These are phyloP conservation scores for Cylindrotheca closterium DNA, from an alignment of 108 stramenopile genomes.

Conservation along the genomic window DNA sequence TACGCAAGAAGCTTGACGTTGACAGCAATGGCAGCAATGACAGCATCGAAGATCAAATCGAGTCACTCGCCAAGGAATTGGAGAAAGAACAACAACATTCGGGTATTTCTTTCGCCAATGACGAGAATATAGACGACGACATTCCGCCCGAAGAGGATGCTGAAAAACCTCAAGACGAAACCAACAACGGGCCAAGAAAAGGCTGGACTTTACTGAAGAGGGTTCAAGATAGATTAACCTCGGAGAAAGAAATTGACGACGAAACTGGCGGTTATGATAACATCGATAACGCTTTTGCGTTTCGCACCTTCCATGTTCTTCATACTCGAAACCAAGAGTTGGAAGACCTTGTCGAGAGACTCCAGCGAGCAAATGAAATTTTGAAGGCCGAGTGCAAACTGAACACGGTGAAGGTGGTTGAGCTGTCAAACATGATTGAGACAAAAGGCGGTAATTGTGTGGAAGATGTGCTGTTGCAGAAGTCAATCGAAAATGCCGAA, in stretches of 20 bases:
- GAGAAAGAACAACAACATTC: no score
- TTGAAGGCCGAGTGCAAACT: background rate
- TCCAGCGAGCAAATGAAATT: slow-evolving; percentile 13
- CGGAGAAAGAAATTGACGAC: background rate
- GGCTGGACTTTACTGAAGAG: background rate
- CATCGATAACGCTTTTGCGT: background rate
- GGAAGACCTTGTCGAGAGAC: slow-evolving; percentile 7
- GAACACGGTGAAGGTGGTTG: slow-evolving; percentile 23
- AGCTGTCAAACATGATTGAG: slow-evolving; percentile 23
- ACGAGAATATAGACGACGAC: no score
- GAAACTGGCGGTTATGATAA: background rate
- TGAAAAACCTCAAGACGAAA: no score
- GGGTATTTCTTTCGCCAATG: no score
- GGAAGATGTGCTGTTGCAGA: slow-evolving; percentile 2
- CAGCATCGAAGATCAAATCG: no score
- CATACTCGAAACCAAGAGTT: slow-evolving; percentile 10
- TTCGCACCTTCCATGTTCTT: background rate
- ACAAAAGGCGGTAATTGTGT: background rate
- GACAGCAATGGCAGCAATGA: no score
- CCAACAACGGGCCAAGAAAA: background rate
- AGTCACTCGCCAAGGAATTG: no score
- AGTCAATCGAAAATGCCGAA: slow-evolving; percentile 27
- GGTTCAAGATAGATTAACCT: background rate
- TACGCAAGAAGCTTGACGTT: no score
- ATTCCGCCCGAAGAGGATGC: no score